Evolutionary conservation across 352 stramenopile species (phyloP).

Genomic region (Globisporangium splendens): DNA sequence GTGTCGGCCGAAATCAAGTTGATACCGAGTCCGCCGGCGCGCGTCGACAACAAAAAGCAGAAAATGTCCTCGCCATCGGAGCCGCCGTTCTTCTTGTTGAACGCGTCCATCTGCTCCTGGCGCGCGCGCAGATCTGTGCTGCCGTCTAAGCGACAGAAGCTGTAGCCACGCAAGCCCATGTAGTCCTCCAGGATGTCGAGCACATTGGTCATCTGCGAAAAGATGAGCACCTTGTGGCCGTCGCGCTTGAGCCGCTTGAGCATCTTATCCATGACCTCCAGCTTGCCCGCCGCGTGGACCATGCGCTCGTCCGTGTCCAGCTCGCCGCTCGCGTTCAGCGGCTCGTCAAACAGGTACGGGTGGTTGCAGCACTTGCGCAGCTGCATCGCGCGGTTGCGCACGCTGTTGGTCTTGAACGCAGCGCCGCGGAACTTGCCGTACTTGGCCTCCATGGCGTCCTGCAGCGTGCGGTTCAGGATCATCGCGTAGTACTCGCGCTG

Average conservation of each 20-base stretch:
- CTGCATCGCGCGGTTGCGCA: slow-evolving; percentile 80
- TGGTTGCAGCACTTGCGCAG: slow-evolving; percentile 88
- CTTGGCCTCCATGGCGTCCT: slow-evolving; percentile 81
- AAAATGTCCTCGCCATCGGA: slow-evolving; percentile 56
- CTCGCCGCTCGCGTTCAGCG: slow-evolving; percentile 44
- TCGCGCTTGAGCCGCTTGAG: slow-evolving; percentile 92
- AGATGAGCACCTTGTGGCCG: slow-evolving; percentile 98
- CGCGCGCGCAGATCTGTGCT: slow-evolving; percentile 90
- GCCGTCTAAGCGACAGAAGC: slow-evolving; percentile 97
- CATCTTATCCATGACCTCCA: slow-evolving; percentile 98
- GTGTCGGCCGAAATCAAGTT: slow-evolving; percentile 96
- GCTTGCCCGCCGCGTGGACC: slow-evolving; percentile 94
- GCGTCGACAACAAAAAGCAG: slow-evolving; percentile 82
- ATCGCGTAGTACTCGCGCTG: slow-evolving; percentile 95
- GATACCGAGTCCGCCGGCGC: slow-evolving; percentile 96
- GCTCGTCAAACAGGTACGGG: slow-evolving; percentile 87
- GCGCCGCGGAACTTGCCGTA: slow-evolving; percentile 59
- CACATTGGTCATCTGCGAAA: slow-evolving; percentile 98
- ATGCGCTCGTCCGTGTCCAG: slow-evolving; percentile 85
- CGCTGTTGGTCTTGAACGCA: slow-evolving; percentile 45
- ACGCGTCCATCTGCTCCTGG: slow-evolving; percentile 96
- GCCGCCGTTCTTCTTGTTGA: slow-evolving; percentile 79
- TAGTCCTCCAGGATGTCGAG: slow-evolving; percentile 99
- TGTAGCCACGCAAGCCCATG: slow-evolving; percentile 79
- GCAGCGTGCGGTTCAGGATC: slow-evolving; percentile 88